These are phyloP conservation scores for Aspergillus tanneri DNA, from an alignment of 2,329 filamentous ascomycete species.

Conservation along the genomic window DNA sequence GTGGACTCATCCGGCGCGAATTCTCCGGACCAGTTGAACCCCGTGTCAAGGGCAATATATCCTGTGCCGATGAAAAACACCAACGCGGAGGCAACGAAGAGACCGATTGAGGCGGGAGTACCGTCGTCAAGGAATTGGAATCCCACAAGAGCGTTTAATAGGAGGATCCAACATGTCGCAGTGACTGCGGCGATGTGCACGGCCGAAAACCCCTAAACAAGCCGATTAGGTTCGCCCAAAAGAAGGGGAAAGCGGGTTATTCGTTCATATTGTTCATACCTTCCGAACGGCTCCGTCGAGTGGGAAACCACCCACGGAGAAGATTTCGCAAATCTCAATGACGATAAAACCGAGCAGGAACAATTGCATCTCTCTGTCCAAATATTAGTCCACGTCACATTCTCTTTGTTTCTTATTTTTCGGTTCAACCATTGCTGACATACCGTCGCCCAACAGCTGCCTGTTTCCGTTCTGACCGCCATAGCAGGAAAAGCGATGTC, in stretches of 20 bases:
- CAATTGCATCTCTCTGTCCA: conserved; percentile 84
- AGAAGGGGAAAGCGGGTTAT: neutral
- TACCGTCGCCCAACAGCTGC: conserved; percentile 92
- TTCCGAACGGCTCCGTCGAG: conserved; percentile 65
- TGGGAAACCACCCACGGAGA: conserved; percentile 88
- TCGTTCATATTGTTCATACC: conserved; percentile 57
- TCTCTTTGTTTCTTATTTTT: neutral
- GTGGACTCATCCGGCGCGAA: conserved; percentile 63
- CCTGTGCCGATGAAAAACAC: conserved; percentile 84
- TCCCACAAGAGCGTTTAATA: conserved; percentile 88
- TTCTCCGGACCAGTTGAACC: conserved; percentile 76
- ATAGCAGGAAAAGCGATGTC: conserved; percentile 65
- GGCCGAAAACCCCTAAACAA: conserved; percentile 72
- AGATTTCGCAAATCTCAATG: conserved; percentile 92
- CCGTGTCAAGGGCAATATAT: conserved; percentile 94
- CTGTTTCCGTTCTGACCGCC: conserved; percentile 81
- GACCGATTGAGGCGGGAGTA: conserved; percentile 75
- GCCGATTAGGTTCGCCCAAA: conserved; percentile 11
- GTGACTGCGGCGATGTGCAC: conserved; percentile 88
- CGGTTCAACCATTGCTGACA: neutral
- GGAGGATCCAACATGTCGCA: conserved; percentile 83
- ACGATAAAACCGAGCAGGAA: conserved; percentile 85
- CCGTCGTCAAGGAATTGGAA: conserved; percentile 94
- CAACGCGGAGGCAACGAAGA: conserved; percentile 69
- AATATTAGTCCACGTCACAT: conserved; percentile 15